phyloP scores from a whole-genome alignment of 2,329 filamentous ascomycete species.

The Aspergillus ochraceoroseus region DNA sequence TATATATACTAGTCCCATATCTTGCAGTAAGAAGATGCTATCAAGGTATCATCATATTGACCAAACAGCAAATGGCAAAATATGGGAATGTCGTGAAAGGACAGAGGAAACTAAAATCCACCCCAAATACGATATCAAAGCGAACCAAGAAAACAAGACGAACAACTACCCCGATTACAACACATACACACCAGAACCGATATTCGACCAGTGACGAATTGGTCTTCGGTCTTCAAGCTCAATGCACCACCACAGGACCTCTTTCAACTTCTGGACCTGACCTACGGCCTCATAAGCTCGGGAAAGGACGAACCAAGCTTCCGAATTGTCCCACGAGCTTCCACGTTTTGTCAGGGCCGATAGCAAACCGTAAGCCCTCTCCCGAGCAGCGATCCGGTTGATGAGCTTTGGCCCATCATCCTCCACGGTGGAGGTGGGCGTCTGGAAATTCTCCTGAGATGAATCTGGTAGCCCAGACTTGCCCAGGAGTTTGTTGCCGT shows the following conservation, averaged over 20 bases:
- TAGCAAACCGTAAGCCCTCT: constrained; percentile 79
- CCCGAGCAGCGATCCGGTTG: constrained; percentile 81
- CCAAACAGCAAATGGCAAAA: constrained; percentile 13
- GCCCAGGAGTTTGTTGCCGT: constrained; percentile 2
- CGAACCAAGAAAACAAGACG: constrained; percentile 10
- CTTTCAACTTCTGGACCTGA: constrained; percentile 80
- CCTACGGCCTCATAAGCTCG: constrained; percentile 82
- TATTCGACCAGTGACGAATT: constrained; percentile 70
- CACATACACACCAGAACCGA: constrained; percentile 64
- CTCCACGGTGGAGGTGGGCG: neutral
- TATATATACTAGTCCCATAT: constrained; percentile 8
- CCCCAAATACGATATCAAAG: constrained; percentile 3
- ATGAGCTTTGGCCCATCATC: constrained; percentile 61
- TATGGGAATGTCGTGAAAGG: constrained; percentile 6
- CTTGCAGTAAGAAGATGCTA: constrained; percentile 19
- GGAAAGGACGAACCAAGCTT: constrained; percentile 88
- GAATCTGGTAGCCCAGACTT: constrained; percentile 1
- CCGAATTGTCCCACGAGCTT: constrained; percentile 80
- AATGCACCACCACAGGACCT: constrained; percentile 95
- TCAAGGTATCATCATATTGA: constrained; percentile 29
- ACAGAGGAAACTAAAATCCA: constrained; percentile 1
- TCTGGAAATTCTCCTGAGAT: constrained; percentile 1
- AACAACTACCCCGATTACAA: constrained; percentile 39
- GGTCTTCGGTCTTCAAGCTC: constrained; percentile 83
- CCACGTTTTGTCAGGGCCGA: constrained; percentile 80